Conservation (phyloP, 2,329 filamentous ascomycete species). For the Aspergillus hortae region DNA sequence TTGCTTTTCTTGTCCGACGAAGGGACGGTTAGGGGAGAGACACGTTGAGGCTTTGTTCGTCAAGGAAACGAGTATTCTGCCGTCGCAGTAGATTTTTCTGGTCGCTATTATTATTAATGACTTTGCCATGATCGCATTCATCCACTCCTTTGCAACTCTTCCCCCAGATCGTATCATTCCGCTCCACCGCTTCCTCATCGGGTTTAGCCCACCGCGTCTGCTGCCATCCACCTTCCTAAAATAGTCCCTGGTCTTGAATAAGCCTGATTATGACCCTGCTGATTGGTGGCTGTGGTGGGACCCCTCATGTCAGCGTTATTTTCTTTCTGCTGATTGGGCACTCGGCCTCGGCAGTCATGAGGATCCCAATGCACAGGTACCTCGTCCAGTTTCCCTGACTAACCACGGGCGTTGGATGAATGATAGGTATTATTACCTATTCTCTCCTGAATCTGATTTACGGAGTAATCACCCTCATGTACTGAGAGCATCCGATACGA, state of each 20-base stretch:
- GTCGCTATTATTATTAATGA: neutral
- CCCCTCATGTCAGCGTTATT: slow-evolving; percentile 18
- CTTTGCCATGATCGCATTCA: slow-evolving; percentile 1
- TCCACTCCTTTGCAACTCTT: slow-evolving; percentile 8
- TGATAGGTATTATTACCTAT: too few relatives aligned
- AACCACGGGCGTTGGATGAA: too few relatives aligned
- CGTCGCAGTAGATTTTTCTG: neutral
- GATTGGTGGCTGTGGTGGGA: slow-evolving; percentile 18
- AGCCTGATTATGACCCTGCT: slow-evolving; percentile 20
- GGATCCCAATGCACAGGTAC: neutral
- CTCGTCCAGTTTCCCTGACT: too few relatives aligned
- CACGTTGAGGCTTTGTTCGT: too few relatives aligned
- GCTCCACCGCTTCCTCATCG: slow-evolving; percentile 26
- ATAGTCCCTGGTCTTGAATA: slow-evolving; percentile 21
- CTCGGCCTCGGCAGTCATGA: neutral
- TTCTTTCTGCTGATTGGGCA: slow-evolving; percentile 12
- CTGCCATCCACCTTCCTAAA: slow-evolving; percentile 20
- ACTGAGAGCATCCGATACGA: too few relatives aligned
- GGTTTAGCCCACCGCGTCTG: slow-evolving; percentile 21
- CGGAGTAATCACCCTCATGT: neutral
- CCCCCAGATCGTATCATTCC: slow-evolving; percentile 27
- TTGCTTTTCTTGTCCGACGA: neutral
- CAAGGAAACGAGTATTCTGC: neutral
- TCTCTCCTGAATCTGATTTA: neutral
- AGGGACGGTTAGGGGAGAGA: too few relatives aligned